Evolutionary conservation across 2,329 filamentous ascomycete species (phyloP), one percentile per base, ranked within the genome.

Genomic region (Penicillium sp.): DNA sequence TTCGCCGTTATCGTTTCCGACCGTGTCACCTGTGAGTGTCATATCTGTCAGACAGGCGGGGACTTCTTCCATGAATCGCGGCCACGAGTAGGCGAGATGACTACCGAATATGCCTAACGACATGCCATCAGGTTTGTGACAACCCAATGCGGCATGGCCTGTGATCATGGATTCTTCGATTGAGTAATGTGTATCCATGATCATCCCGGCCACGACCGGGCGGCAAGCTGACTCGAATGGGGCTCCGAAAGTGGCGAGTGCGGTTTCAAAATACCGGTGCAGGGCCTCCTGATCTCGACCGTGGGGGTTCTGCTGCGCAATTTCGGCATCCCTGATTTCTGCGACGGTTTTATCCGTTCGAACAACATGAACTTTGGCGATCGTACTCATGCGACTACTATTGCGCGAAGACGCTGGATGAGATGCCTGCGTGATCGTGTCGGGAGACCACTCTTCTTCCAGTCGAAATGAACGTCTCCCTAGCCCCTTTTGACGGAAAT

Each of bases 1-100:
- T 53, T 78, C 71, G 23, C 69, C 68, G 43, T 76, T 76, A 48
- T 78, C 74, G 52, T 78, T 74, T 0, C 70, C 74, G 2, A 77
- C 70, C 0, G 67, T 67, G 27, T 72, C 66, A 0, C 76, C 78
- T 0, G 75, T 71, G 0, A 60, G 19, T 2, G 67, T 63, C 7
- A 56, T 61, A 47, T 80, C 77, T 1, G 70, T 61, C 30, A 64
- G 51, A 48, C 59, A 63, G 8, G 57, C 52, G 19, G 61, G 51
- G 14, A 64, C 32, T 41, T 64, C 62, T 50, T 64, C 61, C 23
- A 62, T n/a, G 16, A 63, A 64, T 16, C 62, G 61, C 13, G 62
- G 62, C 61, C 61, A 64, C 7, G 61, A 62, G 51, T 62, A 64
- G 7, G 62, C 53, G 16, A 64, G 57, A 40, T 64, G 62, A 26